Base-by-base conservation (phyloP, 2,329 filamentous ascomycete species). In the Aspergillus phoenicis region DNA sequence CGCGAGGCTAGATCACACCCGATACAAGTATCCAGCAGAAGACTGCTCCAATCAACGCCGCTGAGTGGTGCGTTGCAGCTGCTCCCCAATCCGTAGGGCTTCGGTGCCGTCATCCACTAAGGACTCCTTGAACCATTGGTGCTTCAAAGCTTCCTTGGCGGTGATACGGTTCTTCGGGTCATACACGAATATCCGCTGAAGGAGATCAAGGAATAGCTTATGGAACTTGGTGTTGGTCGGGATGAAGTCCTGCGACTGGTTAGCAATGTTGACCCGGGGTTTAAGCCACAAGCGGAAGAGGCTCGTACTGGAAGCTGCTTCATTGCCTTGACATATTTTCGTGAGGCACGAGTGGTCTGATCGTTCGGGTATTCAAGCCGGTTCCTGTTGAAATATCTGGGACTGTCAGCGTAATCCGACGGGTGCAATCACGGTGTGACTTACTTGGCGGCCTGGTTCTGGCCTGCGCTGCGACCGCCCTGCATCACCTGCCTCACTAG, bases 311-410 rank as follows among this genome's bases (percentile, higher is more conserved):
- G 78, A 57, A 87, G 77, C 64, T 81, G 81, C 75, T 88, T 89
- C 87, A 89, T 89, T n/a, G 85, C 85, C 68, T 85, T 85, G 62
- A 89, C 87, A 68, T 88, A 89, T 76, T 88, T 89, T 67, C 81
- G 83, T 22, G 85, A 88, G 24, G 85, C 84, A 65, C 85, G 84
- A 13, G 85, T 84, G 1, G 87, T 89, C 54, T 89, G 86, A 6
- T 76, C 76, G 64, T 87, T 86, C 0, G 87, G 87, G 68, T 89
- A 89, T 68, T 87, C 85, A 38, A 89, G 79, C 68, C 83, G 85
- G 58, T 80, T 81, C 56, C 81, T 73, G 56, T 72, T 80, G 76
- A 87, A 87, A 67, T 85, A 85, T 64, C 82, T 83, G 66, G 62
- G 7, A 54, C 22, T 64, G 66, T 82, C 69, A 82, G 77, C 55